Percentiles rank a stretch among this genome's conserved stretches.
Evolutionary conservation across 768 basidiomycete genomes (phyloP).

Genomic region (Naganishia antarctica): DNA sequence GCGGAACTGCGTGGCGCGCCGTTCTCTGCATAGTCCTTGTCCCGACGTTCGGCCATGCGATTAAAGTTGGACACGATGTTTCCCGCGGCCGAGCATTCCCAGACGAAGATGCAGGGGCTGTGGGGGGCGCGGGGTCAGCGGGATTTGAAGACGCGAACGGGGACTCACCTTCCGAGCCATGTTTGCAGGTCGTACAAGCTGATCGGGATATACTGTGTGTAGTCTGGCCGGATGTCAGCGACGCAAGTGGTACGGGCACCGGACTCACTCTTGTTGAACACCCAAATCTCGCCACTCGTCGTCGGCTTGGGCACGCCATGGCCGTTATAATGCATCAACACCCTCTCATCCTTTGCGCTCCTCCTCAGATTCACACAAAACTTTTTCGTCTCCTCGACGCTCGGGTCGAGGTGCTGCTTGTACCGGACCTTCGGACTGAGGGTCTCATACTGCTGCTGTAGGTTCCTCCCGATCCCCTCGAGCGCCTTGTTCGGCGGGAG

Average conservation of each 20-base stretch:
- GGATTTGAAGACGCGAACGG: too few species aligned
- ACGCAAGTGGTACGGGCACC: too few species aligned
- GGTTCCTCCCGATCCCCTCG: conserved; percentile 84
- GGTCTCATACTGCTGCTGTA: conserved; percentile 92
- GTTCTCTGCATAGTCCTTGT: conserved; percentile 45
- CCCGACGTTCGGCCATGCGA: conserved; percentile 50
- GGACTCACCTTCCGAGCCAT: conserved; percentile 65
- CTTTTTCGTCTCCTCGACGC: conserved; percentile 83
- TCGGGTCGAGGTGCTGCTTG: conserved; percentile 88
- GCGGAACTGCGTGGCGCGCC: conserved; percentile 34
- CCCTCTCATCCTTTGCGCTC: conserved; percentile 85
- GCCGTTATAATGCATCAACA: conserved; percentile 95
- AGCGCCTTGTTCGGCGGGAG: conserved; percentile 89
- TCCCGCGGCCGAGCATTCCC: conserved; percentile 98
- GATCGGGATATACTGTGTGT: conserved; percentile 97
- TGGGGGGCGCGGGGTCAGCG: not conserved
- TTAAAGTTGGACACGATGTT: conserved; percentile 87
- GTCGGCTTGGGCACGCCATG: conserved; percentile 98
- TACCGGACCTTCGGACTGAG: conserved; percentile 89
- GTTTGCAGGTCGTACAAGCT: conserved; percentile 86
- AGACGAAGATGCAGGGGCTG: conserved; percentile 92
- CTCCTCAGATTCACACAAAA: conserved; percentile 78
- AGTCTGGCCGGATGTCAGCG: conserved; percentile 50
- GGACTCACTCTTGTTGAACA: conserved; percentile 74
- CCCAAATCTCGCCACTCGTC: conserved; percentile 90